Evolutionary conservation across 805 yeast species (phyloP), one percentile per base, ranked within the genome.

Genomic region (Pichia membranifaciens): DNA sequence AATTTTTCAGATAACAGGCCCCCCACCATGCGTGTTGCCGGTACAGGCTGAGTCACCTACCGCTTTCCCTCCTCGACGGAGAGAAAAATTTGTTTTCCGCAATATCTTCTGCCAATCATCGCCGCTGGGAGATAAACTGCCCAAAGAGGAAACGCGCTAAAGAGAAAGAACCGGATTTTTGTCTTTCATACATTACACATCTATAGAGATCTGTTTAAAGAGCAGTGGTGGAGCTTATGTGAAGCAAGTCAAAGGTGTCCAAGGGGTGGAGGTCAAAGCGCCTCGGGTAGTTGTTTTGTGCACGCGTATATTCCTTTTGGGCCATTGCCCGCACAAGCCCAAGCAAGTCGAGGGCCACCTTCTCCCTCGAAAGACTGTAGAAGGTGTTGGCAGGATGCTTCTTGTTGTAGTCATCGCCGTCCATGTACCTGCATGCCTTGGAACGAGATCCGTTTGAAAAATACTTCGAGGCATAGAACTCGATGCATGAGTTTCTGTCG

Each of bases 321-420:
- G 67, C 70, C 64, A 65, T 60, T 25, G 52, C 58, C 41, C 54
- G 53, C 17, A 65, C 57, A 17, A 56, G 50, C 2, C 67, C 67
- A 4, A 51, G 35, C 4, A 65, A 43, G 20, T 66, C 64, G 10
- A 51, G 38, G 12, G 55, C 48, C 8, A 59, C 23, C 10, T 36
- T 45, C 2, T 22, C 12, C 5, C 38, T 35, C 17, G 60, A 39
- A 7, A 57, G 34, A 6, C 57, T 52, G 5, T 46, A 49, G 40
- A 66, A 63, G 3, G 37, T 35, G 29, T 57, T 53, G 1, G 56
- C 56, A 1, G 61, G 61, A 29, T 62, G 50, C 7, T 40, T 31
- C 13, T 42, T 36, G 4, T 57, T 45, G 43, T 51, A 63, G 15
- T 63, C 62, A 5, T 51, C 44, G 1, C 54, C 61, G 38, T 50